Base-by-base conservation (phyloP, 148 eudicot species). In the Pharnaceum exiguum region DNA sequence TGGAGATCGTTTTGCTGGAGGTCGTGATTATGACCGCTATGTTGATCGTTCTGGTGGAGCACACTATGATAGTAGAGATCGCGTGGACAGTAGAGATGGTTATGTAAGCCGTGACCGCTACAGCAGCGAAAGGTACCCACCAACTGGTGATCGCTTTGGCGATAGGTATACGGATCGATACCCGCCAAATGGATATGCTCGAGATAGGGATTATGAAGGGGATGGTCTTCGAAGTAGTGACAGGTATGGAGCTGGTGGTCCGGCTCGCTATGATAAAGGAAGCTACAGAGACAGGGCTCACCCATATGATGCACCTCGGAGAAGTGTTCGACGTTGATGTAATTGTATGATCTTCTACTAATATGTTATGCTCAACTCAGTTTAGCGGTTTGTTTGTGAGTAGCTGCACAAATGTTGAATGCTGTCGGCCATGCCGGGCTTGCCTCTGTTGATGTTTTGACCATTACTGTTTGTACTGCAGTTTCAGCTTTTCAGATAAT, bases 241-340 rank as follows among this genome's bases (percentile, higher is more conserved):
- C 25, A 75, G 76, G 67, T 76, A 76, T 47, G 62, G 55, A 28
- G 51, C 36, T 59, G 76, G 80, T 32, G 80, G 80, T 33, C 80
- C 76, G n/a, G 26, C 43, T 26, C 70, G 80, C 12, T 62, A 53
- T 59, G 80, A 67, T 18, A 60, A 60, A 46, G 70, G 76, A 67
- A 62, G 57, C 59, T 72, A 59, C 39, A 67, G 70, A 30, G 76
- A 67, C 27, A 49, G 75, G 54, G 65, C 51, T 21, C 76, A 70
- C 33, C 80, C 80, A 33, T 76, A 76, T 48, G 73, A 71, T n/a
- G 66, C 58, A 35, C 70, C 80, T 51, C 57, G 75, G 24, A 62
- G 65, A 63, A 53, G 46, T 32, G 36, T 46, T 27, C 59, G 76
- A 0, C 67, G 51, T 55, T 75, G 71, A 75, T 11, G 23, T 59